Evolutionary conservation across 2,329 filamentous ascomycete species (phyloP), one percentile per base, ranked within the genome.

Genomic region (Furcasterigmium sp.): DNA sequence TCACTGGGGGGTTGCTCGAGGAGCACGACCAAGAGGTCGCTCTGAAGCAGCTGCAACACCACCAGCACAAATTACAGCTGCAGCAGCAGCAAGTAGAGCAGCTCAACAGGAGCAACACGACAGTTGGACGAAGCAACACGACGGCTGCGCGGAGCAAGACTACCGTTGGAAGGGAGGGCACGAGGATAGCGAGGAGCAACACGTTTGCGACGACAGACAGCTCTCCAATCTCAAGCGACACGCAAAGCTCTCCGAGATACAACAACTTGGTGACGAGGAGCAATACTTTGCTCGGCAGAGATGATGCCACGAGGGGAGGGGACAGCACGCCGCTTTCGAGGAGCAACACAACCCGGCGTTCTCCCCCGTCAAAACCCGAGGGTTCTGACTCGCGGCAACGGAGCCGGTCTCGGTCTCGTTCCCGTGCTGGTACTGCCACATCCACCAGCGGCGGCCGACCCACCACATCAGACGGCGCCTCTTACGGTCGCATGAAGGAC

Each of bases 371-470:
- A 9, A 17, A 18, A 17, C n/a, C 3, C 11, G 32, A 35, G 6
- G 15, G 9, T 15, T 35, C 32, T 3, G 23, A 7, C 23, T 6
- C 32, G n/a, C 32, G 15, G 15, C 32, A 35, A 17, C 32, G 32
- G n/a, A 35, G 32, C 15, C 32, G 32, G 38, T 51, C 15, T 30
- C 51, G 43, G 41, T 51, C 44, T 38, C 53, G 54, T 20, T 55
- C 57, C 42, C 60, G 39, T 36, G 62, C 55, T 39, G 62, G 50
- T 26, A 47, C 8, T 21, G 21, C 39, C 46, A 38, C 55, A 53
- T 18, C 57, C 58, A 23, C 48, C 51, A 11, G 52, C 57, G 4
- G 56, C 54, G 11, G 62, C 57, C 43, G 47, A 26, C 21, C 48
- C 30, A 34, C 39, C 20, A 44, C 48, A 13, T 52, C 50, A 10